These are phyloP conservation scores for Elsinoe ampelina DNA, from an alignment of 2,329 filamentous ascomycete species.

Conservation along the genomic window DNA sequence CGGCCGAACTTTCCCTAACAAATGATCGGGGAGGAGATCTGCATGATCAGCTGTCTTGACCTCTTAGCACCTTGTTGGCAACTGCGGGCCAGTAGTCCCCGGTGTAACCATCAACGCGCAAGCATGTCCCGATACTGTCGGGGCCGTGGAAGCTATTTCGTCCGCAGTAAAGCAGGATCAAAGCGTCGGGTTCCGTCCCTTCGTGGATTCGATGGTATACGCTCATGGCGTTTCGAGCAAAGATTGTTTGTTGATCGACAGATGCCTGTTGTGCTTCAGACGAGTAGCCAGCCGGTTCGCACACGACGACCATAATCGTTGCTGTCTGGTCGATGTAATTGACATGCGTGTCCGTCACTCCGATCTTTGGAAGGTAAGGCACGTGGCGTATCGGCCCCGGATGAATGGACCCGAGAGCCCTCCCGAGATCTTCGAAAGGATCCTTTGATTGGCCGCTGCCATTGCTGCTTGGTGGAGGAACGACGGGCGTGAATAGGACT, in stretches of 20 bases:
- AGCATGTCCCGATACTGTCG: not conserved
- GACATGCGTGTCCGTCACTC: slow-evolving; percentile 55
- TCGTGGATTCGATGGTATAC: slow-evolving; percentile 7
- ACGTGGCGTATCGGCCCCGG: slow-evolving; percentile 56
- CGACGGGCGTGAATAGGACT: slow-evolving; percentile 37
- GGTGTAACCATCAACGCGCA: not conserved
- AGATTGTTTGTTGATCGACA: not conserved
- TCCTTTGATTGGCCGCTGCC: slow-evolving; percentile 43
- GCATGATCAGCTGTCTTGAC: not conserved
- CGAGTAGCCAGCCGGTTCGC: slow-evolving; percentile 20
- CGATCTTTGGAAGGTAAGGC: slow-evolving; percentile 56
- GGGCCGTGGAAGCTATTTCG: not conserved
- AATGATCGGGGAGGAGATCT: not conserved
- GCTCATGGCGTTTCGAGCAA: not conserved
- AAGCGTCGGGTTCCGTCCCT: slow-evolving; percentile 7
- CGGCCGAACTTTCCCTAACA: not conserved
- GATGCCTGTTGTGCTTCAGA: not conserved
- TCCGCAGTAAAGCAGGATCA: slow-evolving; percentile 7
- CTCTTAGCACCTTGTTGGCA: not conserved
- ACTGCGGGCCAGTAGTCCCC: not conserved
- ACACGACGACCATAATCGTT: slow-evolving; percentile 53
- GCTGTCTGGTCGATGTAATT: slow-evolving; percentile 53
- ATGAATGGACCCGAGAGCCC: slow-evolving; percentile 51
- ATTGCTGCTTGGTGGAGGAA: slow-evolving; percentile 26
- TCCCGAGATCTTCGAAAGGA: slow-evolving; percentile 64